Base-by-base conservation (phyloP, 371 early-diverging fungal genomes). In the Enterospora canceri region DNA sequence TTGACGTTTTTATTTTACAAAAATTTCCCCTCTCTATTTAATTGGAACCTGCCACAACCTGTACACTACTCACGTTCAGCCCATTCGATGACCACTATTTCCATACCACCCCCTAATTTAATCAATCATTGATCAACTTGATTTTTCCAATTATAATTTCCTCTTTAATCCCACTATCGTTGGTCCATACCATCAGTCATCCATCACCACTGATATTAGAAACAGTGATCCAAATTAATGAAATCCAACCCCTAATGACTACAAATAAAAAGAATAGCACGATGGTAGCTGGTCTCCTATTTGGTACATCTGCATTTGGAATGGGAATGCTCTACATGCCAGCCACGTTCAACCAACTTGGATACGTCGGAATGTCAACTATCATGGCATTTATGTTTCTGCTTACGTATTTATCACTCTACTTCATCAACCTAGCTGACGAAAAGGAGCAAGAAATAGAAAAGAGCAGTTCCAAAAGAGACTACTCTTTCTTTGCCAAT, bases 291-390 rank as follows among this genome's bases (percentile, higher is more conserved):
- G 64, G 53, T 33, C 56, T 73, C 49, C 55, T 70, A 16, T 61
- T 79, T 71, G 48, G 76, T 23, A 66, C 69, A 21, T 73, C 79
- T 24, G 74, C 74, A 58, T 63, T 79, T 57, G 79, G 79, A 4
- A 65, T 72, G 4, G 79, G 79, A 30, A 72, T 77, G 1, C 55
- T 73, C 18, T 71, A 70, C 23, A 67, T 79, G 50, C 77, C 77
- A 0, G 15, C 16, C 46, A 67, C 76, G 32, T 75, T 79, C 24
- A 68, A 70, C 18, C 29, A 58, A 19, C 55, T 75, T 2, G 79
- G 79, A 58, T 76, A 74, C 56, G 4, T 61, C 40, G 16, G 54
- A 28, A 62, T 68, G 1, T 63, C 54, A 33, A 40, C 63, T n/a
- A 56, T 68, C 31, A 56, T 79, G 16, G 16, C 34, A 29, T 26